Evolutionary conservation across 2,329 filamentous ascomycete genomes (phyloP).

Genomic region (Apiospora arundinis): DNA sequence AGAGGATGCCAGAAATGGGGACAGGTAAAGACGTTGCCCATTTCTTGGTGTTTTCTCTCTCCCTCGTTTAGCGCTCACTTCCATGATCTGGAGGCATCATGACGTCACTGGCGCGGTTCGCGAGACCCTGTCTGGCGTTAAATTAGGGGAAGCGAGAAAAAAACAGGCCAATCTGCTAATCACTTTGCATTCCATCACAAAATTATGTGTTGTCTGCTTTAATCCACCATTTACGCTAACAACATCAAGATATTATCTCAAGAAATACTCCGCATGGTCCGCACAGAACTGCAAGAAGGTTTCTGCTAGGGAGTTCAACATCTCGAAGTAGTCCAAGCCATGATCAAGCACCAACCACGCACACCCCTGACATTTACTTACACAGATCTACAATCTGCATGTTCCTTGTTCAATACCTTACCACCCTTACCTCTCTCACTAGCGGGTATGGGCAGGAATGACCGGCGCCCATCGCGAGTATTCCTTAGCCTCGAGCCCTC

Average conservation of each 20-base stretch:
- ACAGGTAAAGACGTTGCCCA: not conserved
- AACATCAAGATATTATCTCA: not conserved
- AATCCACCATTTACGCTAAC: constrained; percentile 4
- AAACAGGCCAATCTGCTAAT: not conserved
- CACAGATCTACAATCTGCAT: not conserved
- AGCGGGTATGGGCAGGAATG: not conserved
- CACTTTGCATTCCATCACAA: constrained; percentile 3
- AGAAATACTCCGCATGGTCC: not conserved
- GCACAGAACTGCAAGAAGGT: not conserved
- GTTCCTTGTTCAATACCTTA: not conserved
- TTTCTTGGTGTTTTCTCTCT: not conserved
- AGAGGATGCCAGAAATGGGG: not conserved
- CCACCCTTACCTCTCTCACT: not conserved
- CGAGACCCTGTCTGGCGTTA: constrained; percentile 16
- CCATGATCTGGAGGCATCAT: not conserved
- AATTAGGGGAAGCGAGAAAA: not conserved
- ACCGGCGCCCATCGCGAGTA: constrained; percentile 4
- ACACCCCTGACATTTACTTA: not conserved
- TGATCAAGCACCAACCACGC: not conserved
- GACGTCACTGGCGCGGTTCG: constrained; percentile 17
- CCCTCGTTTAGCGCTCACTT: not conserved
- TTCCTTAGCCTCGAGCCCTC: not conserved
- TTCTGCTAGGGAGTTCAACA: not conserved
- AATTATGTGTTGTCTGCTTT: not conserved
- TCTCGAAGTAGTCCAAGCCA: not conserved